Evolutionary conservation across 2,329 filamentous ascomycete genomes (phyloP), one percentile per base, ranked within the genome.

Genomic region (Epichloe bromicola): DNA sequence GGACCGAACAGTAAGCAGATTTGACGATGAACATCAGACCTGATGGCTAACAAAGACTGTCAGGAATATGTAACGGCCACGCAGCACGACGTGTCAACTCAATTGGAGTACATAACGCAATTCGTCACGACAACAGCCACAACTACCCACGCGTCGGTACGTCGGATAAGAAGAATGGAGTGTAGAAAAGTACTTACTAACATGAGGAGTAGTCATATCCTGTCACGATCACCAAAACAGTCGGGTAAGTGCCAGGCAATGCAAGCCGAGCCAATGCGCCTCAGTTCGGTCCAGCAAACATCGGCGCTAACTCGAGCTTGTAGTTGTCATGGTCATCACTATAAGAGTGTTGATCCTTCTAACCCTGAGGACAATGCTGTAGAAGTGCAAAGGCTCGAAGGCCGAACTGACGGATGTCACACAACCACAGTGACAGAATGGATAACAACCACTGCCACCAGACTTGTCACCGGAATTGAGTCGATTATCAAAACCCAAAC

Each of bases 351-450:
- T 40, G 6, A 30, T 48, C 15, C 10, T n/a, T 39, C 30, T 17
- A 3, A 26, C 3, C 11, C 1, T 1, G 19, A 44, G 5, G 23
- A 39, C 40, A 10, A 38, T 12, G 15, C n/a, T 7, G n/a, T 20
- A 23, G 41, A 34, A 19, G 19, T 45, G 4, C 44, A 19, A 30
- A 23, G 11, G 10, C 49, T 53, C 8, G 33, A 37, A 17, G 48
- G 46, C 5, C 45, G 46, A 7, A 51, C 49, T 5, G 5, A 53
- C 17, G 36, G 19, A 11, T 59, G 57, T 40, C 50, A 51, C 8
- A 58, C 56, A n/a, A 49, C 49, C 6, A 58, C 48, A 36, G 55
- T 55, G 2, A 60, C 60, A 8, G 50, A 55, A 30, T 60, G 56
- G 54, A 40, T 52, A 14, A 61, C 59, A 6, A 55, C 55, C 1